Base-by-base conservation (phyloP, 768 basidiomycete genomes). In the Tylopilus subfusipes region DNA sequence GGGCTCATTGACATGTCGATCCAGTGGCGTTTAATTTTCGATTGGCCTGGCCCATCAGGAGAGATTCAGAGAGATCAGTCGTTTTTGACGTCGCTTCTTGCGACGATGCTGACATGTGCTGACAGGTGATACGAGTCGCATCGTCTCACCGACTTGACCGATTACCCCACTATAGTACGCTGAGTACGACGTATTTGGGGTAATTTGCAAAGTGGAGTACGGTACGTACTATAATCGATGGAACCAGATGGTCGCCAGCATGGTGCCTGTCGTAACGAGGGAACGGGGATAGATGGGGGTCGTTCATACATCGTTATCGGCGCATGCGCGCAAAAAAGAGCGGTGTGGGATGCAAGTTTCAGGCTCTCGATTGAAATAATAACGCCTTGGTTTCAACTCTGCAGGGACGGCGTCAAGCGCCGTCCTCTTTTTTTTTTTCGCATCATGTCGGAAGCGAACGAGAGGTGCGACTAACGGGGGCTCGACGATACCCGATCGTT, bases 361-460 rank as follows among this genome's bases (percentile, higher is more conserved):
- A 63, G 54, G 3, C 36, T 16, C 11, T 34, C 48, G 52, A 50
- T 54, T 18, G 13, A 27, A 40, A 42, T 57, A 40, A 42, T 57
- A 45, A 53, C 42, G 27, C 22, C 36, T 44, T 36, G 29, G 63
- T 65, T 64, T 64, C 63, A 54, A 48, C 27, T 57, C 39, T 31
- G n/a, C 55, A 64, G 55, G 59, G 49, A 38, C 42, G 48, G 11
- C 30, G 30, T 43, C 51, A 47, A 29, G 31, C 27, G 12, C 22
- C 6, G 44, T n/a, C 36, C 24, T 36, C 31, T 48, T 48, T 53
- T 48, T 58, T 48, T 55, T 44, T 21, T 40, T 48, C 56, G 43
- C 56, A 50, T 51, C 36, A n/a, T n/a, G n/a, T 27, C 64, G 65
- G 64, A 64, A 61, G 62, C 62, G 65, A 61, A 54, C 62, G 58